phyloP scores from a whole-genome alignment of 176 grass and related monocot genomes.

The Zea mays region Zm-B73-REFERENCE-NAM-5.0 NC_050100.1:147574501-147575000 shows the following conservation, averaged over 20 bases:
- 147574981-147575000: background rate
- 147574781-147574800: background rate
- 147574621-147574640: background rate
- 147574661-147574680: background rate
- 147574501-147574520: constrained; percentile 84
- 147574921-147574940: background rate
- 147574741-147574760: background rate
- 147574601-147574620: constrained; percentile 39
- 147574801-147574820: background rate
- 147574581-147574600: constrained; percentile 95
- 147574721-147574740: background rate
- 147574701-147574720: background rate
- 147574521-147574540: constrained; percentile 91
- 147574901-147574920: constrained; percentile 3
- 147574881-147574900: background rate
- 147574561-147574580: constrained; percentile 93
- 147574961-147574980: no score
- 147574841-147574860: background rate
- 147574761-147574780: background rate
- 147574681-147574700: background rate
- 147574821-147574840: background rate
- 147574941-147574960: no score
- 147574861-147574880: constrained; percentile 3
- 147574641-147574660: background rate
- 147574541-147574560: constrained; percentile 92